Base-by-base conservation (phyloP, 2,329 filamentous ascomycete species). In the Penicillium sp. region DNA sequence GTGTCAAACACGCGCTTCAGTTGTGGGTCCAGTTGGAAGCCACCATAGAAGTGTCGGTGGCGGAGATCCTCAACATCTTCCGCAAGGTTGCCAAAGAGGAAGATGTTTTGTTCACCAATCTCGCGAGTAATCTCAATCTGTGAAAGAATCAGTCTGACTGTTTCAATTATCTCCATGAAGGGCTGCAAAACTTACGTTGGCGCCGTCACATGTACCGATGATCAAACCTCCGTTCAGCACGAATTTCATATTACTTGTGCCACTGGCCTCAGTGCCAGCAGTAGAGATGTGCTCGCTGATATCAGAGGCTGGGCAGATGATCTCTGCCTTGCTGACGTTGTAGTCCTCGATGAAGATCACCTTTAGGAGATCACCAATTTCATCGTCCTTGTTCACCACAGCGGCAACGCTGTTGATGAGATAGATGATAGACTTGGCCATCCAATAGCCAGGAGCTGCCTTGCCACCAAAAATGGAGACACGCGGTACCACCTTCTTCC, bases 221-320 rank as follows among this genome's bases (percentile, higher is more conserved):
- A 99, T 96, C 63, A 99, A 83, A 65, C 95, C 95, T 66, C 95
- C 95, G 72, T 98, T 99, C 72, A 99, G 84, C 14, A 97, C 95
- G 77, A 99, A 99, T 80, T 99, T 99, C 95, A 99, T 99, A 86
- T 99, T 99, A 73, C 92, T 96, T 13, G 93, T 97, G 65, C 94
- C 94, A 65, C 83, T 87, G 28, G 86, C 87, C 70, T 99, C 95
- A 1, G 95, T 99, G 53, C 95, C 95, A 40, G 95, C 95, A 26
- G 95, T 99, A 2, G 95, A 98, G 73, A 99, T 99, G 77, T 99
- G 95, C 82, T 99, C 95, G 79, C 93, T 97, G 72, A 99, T 89
- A 71, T 99, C 95, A 22, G 92, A 97, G 13, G 95, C 95, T 13
- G 95, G 95, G 66, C 87, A 87, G 72, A 99, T 97, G 73, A 98